Base-by-base conservation (phyloP, 768 basidiomycete genomes). In the Tubosaeta sp. region DNA sequence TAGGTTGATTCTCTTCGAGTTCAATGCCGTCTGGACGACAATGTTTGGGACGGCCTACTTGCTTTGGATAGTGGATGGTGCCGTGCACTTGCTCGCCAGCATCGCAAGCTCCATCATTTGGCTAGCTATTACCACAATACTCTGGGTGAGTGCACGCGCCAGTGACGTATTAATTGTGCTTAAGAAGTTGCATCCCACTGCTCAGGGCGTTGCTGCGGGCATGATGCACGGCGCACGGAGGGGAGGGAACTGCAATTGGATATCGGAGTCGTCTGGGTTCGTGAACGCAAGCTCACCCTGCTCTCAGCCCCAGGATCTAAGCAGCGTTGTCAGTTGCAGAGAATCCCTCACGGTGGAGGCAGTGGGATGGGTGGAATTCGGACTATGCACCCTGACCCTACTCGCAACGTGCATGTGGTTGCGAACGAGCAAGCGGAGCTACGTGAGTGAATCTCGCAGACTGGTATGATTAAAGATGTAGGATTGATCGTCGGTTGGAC, bases 51-150 rank as follows among this genome's bases (percentile, higher is more conserved):
- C 77, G 12, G 80, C 82, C 30, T 91, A 90, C 60, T 71, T 88
- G 55, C 59, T 88, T 29, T 90, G 85, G 82, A 78, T 84, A 39
- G 68, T 85, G 34, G 81, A 82, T 47, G 83, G 84, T 43, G 79
- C 77, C 4, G 76, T 79, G 41, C 83, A 84, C 63, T 65, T 87
- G 38, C 74, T 90, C 19, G 87, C 87, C n/a, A 84, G 80, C 63
- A 73, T 90, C 38, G 86, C 88, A 21, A 86, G 86, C 56, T 90
- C 88, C 16, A 77, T 88, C 18, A 64, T 84, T 48, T 91, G 88
- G 88, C 71, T 90, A 27, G 64, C 81, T 24, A 62, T 83, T 32
- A 87, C 87, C 3, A 71, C 78, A 6, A 64, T 77, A 6, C 62
- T 90, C 59, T 90, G 89, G 89, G 88, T 83, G 55, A 53, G 79